Evolutionary conservation across 495 filamentous ascomycete species (phyloP), one percentile per base, ranked within the genome.

Genomic region (Daldinia caldariorum): DNA sequence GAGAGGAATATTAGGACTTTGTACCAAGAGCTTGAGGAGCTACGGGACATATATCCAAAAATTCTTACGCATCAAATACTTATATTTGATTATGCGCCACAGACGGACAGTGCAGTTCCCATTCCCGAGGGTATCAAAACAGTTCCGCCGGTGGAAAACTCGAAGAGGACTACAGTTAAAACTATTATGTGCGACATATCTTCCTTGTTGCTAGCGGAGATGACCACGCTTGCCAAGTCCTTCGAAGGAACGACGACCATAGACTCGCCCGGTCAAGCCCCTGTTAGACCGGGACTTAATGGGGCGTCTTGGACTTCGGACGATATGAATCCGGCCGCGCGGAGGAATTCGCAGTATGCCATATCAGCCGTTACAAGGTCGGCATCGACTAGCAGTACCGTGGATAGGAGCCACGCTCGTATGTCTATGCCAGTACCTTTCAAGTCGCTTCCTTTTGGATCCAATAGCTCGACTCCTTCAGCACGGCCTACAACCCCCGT

Each of bases 151-250:
- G 82, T 83, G 16, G 85, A 89, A 61, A 83, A 87, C 18, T 92
- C 88, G 37, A 91, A 89, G 76, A 86, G 88, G 49, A 96, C 93
- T n/a, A 97, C 92, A 4, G 94, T 97, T 83, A 97, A 95, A 78
- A 97, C 93, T 2, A 87, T 97, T 67, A 89, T 98, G 84, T 97
- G 95, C 75, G 94, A 97, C 79, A 87, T 97, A 51, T 94, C 93
- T 4, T 90, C 92, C 18, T 73, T 91, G 16, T 79, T 99, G 41
- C 83, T 99, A 22, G 92, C 90, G 9, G 94, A 97, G 75, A 86
- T 99, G 85, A 92, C 91, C 34, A 90, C 88, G 4, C 88, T 97
- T 66, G 94, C 94, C 63, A 94, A 89, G 69, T 92, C 91, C 0
- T 85, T 94, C 57, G 94, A 97, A 79, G 92, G 81, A 16, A 86